Percentiles rank a stretch among this genome's conserved stretches.
phyloP scores from a whole-genome alignment of 805 yeast genomes.

The Cyberlindnera bimundalis region DNA sequence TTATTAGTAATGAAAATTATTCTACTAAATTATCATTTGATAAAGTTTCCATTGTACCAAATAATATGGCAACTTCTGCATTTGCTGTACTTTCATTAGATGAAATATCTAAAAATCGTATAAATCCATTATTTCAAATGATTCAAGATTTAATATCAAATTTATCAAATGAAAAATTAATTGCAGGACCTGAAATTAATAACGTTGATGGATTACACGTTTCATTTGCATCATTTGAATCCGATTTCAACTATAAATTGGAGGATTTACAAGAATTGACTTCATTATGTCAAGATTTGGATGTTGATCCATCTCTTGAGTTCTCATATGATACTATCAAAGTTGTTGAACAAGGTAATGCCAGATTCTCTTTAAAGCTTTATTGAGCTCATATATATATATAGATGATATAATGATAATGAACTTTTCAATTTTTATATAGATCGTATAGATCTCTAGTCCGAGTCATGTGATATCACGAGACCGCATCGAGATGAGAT shows the following conservation, averaged over 20 bases:
- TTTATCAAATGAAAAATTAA: neutral
- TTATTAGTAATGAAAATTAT: neutral
- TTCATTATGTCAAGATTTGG: slow-evolving; percentile 9
- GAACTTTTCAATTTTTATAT: no score
- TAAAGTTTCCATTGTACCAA: slow-evolving; percentile 10
- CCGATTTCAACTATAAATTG: neutral
- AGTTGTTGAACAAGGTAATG: slow-evolving; percentile 10
- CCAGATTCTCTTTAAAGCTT: slow-evolving; percentile 6
- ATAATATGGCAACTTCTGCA: slow-evolving; percentile 2
- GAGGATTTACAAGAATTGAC: slow-evolving; percentile 13
- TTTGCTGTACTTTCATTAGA: slow-evolving; percentile 12
- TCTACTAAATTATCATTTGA: slow-evolving; percentile 8
- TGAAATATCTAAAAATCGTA: slow-evolving; percentile 2
- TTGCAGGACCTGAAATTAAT: slow-evolving; percentile 8
- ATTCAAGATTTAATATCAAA: slow-evolving; percentile 5
- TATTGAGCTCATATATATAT: neutral
- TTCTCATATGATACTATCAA: slow-evolving; percentile 15
- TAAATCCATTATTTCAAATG: slow-evolving; percentile 8
- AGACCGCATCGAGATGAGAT: no score
- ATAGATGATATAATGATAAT: no score
- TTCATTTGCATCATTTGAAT: slow-evolving; percentile 10
- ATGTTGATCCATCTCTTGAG: slow-evolving; percentile 8
- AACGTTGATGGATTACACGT: slow-evolving; percentile 15
- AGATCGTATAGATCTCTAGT: no score
- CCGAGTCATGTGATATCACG: neutral